Evolutionary conservation across 2,329 filamentous ascomycete genomes (phyloP).

Genomic region (Pseudogymnoascus sp.): DNA sequence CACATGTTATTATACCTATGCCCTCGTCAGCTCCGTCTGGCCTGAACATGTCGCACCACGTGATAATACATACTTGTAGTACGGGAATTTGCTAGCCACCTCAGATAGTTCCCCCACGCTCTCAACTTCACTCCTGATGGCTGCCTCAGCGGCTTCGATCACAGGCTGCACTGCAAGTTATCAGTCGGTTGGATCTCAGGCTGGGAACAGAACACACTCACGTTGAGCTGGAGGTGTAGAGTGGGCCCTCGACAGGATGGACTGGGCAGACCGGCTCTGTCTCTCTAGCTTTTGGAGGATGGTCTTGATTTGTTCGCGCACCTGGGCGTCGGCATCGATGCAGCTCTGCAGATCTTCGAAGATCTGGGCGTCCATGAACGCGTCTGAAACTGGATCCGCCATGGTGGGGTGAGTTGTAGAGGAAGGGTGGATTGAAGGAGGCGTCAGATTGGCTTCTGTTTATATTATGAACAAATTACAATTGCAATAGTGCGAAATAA

Average conservation of each 20-base stretch:
- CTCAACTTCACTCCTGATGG: constrained; percentile 63
- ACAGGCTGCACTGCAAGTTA: constrained; percentile 52
- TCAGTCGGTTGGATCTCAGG: not conserved
- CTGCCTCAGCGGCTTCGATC: constrained; percentile 58
- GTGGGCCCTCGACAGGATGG: constrained; percentile 80
- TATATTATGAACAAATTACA: not conserved
- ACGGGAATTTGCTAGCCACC: constrained; percentile 77
- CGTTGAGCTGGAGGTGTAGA: constrained; percentile 63
- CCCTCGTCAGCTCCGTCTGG: constrained; percentile 11
- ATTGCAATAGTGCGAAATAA: not conserved
- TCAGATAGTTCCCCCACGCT: constrained; percentile 61
- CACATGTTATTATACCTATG: constrained; percentile 72
- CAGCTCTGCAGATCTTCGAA: constrained; percentile 82
- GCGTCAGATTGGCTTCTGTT: not conserved
- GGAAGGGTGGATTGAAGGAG: not conserved
- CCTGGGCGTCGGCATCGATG: constrained; percentile 76
- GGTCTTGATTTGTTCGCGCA: constrained; percentile 75
- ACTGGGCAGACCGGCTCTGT: constrained; percentile 71
- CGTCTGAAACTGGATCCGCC: not conserved
- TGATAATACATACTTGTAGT: constrained; percentile 67
- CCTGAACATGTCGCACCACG: not conserved
- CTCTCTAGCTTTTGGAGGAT: constrained; percentile 77
- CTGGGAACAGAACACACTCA: constrained; percentile 31
- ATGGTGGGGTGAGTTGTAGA: not conserved
- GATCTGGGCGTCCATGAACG: constrained; percentile 57